phyloP scores from a whole-genome alignment of 257 asterid genomes.

The Solanum lycopersicoides region DNA sequence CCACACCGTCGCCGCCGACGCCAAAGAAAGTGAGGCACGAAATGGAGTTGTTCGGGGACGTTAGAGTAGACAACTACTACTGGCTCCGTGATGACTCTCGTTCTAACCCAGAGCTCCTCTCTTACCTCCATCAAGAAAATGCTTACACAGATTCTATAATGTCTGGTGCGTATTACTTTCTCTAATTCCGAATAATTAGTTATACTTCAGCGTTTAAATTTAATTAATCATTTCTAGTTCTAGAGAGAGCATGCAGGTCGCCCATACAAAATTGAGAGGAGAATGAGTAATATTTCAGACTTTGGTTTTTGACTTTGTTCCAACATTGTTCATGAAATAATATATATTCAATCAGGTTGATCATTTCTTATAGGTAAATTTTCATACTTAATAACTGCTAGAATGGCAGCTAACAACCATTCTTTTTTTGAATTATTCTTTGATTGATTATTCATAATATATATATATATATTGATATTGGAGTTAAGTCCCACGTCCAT shows the following conservation, averaged over 20 bases:
- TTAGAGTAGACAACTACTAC: constrained; percentile 70
- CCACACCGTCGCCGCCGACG: constrained; percentile 32
- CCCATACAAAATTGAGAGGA: background rate
- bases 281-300: background rate
- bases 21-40: constrained; percentile 75
- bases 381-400: background rate
- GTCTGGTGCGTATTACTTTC: constrained; percentile 49
- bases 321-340: background rate
- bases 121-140: constrained; percentile 61
- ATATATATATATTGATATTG: background rate
- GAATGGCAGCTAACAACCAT: background rate
- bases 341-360: background rate
- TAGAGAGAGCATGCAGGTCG: background rate
- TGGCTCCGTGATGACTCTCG: constrained; percentile 98
- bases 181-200: background rate
- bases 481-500: background rate
- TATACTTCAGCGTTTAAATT: background rate
- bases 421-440: background rate
- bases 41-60: constrained; percentile 91
- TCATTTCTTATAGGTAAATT: background rate
- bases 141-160: constrained; percentile 51
- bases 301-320: background rate
- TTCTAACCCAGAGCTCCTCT: constrained; percentile 46
- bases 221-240: background rate
- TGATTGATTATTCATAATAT: background rate